phyloP scores from a whole-genome alignment of 805 yeast species.

The Priceomyces fermenticarens region DNA sequence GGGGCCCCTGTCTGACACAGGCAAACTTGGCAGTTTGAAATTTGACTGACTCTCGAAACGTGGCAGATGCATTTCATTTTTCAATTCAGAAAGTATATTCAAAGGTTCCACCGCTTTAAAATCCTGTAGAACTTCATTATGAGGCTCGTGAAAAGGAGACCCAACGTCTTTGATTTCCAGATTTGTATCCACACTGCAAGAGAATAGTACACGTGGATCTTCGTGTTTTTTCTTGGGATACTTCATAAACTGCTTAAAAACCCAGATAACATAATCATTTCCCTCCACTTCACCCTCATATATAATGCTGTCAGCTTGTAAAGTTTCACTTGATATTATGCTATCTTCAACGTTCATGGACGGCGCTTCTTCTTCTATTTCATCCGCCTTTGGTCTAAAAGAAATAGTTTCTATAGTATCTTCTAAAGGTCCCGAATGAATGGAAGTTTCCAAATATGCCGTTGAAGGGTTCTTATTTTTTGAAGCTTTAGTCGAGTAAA shows the following conservation, averaged over 20 bases:
- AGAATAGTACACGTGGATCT: constrained; percentile 22
- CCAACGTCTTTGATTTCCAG: neutral
- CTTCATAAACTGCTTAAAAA: constrained; percentile 23
- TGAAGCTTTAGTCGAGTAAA: constrained; percentile 12
- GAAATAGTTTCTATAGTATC: neutral
- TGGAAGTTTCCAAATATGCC: constrained; percentile 17
- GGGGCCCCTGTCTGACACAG: neutral
- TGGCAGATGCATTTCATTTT: constrained; percentile 7
- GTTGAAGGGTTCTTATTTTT: constrained; percentile 5
- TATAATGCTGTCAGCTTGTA: constrained; percentile 8
- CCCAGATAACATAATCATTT: constrained; percentile 21
- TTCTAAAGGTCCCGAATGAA: constrained; percentile 4
- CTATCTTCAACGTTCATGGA: constrained; percentile 3
- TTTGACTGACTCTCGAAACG: neutral
- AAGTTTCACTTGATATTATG: constrained; percentile 4
- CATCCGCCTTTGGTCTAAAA: neutral
- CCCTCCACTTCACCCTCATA: constrained; percentile 9
- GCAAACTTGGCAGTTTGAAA: neutral
- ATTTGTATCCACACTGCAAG: constrained; percentile 15
- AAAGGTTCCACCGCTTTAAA: constrained; percentile 13
- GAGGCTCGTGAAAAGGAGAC: neutral
- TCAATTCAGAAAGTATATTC: constrained; percentile 16
- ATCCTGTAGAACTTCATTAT: constrained; percentile 11
- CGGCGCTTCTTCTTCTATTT: neutral
- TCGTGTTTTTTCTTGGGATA: constrained; percentile 29